phyloP scores from a whole-genome alignment of 164 flowering plant species.

The Piper longum region DNA sequence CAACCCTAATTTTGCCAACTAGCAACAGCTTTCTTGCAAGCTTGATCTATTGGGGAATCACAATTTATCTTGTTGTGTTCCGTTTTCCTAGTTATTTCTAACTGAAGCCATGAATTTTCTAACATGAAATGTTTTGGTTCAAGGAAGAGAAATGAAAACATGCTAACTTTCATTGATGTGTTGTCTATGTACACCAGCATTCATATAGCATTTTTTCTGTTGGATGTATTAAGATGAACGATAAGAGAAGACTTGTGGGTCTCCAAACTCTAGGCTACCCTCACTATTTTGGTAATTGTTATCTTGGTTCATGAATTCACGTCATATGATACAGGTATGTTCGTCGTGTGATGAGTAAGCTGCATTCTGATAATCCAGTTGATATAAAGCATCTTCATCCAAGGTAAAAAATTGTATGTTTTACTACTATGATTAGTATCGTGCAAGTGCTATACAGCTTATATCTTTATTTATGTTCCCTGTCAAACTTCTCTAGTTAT shows the following conservation, averaged over 20 bases:
- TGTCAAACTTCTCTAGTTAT: not conserved
- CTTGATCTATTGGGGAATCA: too few relatives aligned
- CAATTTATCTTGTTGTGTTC: too few relatives aligned
- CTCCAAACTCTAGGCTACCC: not conserved
- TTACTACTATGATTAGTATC: not conserved
- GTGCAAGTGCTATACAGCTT: not conserved
- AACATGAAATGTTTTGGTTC: too few relatives aligned
- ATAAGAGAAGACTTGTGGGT: not conserved
- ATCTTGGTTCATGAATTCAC: not conserved
- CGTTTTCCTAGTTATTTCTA: too few relatives aligned
- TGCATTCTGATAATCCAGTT: constrained; percentile 25
- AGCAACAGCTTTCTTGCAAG: too few relatives aligned
- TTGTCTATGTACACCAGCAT: not conserved
- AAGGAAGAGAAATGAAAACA: not conserved
- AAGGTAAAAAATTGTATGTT: constrained; percentile 30
- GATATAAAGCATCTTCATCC: constrained; percentile 57
- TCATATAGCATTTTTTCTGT: not conserved
- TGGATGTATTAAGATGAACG: not conserved
- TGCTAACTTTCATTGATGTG: not conserved
- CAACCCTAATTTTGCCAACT: too few relatives aligned
- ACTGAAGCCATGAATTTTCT: too few relatives aligned
- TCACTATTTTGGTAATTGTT: not conserved
- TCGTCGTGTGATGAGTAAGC: constrained; percentile 62
- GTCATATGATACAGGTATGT: constrained; percentile 51
- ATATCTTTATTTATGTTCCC: not conserved